Base-by-base conservation (phyloP, 2,329 filamentous ascomycete genomes). In the Fusarium redolens region DNA sequence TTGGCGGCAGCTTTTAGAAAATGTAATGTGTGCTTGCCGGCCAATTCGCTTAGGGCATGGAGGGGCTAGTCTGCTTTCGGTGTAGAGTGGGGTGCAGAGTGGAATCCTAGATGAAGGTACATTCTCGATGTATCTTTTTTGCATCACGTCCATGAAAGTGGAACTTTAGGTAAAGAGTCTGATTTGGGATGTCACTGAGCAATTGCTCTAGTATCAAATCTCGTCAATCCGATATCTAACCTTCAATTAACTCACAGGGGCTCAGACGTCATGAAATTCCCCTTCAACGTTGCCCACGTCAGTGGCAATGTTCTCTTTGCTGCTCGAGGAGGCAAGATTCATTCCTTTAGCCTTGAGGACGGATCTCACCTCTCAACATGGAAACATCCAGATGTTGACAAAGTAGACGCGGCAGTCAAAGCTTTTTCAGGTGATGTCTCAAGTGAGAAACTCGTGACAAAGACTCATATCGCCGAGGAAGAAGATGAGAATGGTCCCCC, bases 271-370 rank as follows among this genome's bases (percentile, higher is more conserved):
- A 85, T 87, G 82, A 82, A 82, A 69, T 79, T 88, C 64, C 91
- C 92, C n/a, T 92, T 92, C 76, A 92, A 92, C 75, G 88, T 89
- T 75, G 81, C 94, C 51, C 85, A 86, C 72, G 86, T 82, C 40
- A 83, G 83, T 67, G 87, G 87, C 50, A 81, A 86, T 73, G 82
- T 92, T 25, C 81, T 98, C 22, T 87, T 97, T 75, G 93, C 92
- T 41, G 93, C 93, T 31, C 91, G 91, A 68, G 94, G 93, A 18
- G 88, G 91, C 52, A 89, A 87, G 75, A 89, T 98, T 60, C 88
- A 93, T 77, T 89, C 90, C 5, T 92, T 94, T 79, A 86, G 86
- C 77, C 82, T 91, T 11, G 78, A 83, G n/a, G 85, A 89, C 68
- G 89, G 91, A 37, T 81, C 84, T 52, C 84, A 89, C 57, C 80